Evolutionary conservation across 148 eudicot species (phyloP).

Genomic region (Heliosperma pusillum): DNA sequence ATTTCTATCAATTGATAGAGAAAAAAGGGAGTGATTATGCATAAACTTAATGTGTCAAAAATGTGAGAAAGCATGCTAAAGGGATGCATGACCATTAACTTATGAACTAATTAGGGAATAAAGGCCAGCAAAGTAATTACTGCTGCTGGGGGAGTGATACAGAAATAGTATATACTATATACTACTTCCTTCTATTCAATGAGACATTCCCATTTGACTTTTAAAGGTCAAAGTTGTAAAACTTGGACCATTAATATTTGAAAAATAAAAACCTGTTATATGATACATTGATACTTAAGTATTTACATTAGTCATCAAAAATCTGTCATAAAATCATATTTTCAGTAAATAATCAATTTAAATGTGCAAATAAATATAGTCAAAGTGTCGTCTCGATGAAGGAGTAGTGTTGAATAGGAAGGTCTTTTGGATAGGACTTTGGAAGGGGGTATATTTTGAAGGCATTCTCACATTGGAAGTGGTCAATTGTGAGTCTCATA

Average conservation of each 20-base stretch:
- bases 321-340: background rate
- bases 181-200: too few species aligned
- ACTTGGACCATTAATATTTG: too few species aligned
- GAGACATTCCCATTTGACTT: too few species aligned
- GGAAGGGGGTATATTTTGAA: too few species aligned
- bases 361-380: background rate
- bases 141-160: background rate
- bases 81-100: background rate
- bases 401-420: background rate
- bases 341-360: too few species aligned
- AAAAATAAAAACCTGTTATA: too few species aligned
- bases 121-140: background rate
- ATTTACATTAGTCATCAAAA: background rate
- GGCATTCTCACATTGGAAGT: background rate
- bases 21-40: background rate
- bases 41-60: background rate
- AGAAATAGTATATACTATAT: background rate
- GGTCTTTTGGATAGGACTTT: too few species aligned
- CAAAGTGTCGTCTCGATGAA: background rate
- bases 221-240: background rate
- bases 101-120: background rate
- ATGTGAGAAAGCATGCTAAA: background rate
- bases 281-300: too few species aligned
- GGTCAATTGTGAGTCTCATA: background rate
- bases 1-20: background rate